Conservation (phyloP, 345 rosid genomes). For the Xanthoceras sorbifolium region DNA sequence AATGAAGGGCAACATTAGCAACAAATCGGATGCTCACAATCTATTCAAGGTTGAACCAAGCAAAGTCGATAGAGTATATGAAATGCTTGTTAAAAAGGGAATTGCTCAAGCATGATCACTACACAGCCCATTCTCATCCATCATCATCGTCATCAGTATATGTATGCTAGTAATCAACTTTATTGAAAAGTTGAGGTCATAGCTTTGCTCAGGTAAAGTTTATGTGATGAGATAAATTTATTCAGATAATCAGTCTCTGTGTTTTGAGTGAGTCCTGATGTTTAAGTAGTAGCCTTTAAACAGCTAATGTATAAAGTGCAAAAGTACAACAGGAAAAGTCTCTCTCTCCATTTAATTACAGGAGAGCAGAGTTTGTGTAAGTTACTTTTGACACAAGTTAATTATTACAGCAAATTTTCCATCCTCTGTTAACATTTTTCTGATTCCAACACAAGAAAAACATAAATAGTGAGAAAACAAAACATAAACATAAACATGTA, state of each 20-base stretch:
- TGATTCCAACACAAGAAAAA: no score
- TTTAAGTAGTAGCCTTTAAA: no score
- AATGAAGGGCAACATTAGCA: conserved; percentile 58
- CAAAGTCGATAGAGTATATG: conserved; percentile 83
- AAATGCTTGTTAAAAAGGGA: conserved; percentile 73
- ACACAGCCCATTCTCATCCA: background rate
- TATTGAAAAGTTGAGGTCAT: no score
- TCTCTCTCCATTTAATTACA: background rate
- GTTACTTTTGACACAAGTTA: background rate
- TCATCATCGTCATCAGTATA: background rate
- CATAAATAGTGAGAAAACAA: no score
- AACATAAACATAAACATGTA: no score
- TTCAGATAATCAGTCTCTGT: no score
- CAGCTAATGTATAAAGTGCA: conserved; percentile 16
- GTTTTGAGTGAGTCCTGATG: no score
- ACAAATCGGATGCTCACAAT: conserved; percentile 78
- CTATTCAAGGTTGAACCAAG: conserved; percentile 76
- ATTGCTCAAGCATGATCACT: conserved; percentile 43
- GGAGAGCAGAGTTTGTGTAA: background rate
- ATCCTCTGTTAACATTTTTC: no score
- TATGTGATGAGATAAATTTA: no score
- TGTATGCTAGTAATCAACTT: background rate
- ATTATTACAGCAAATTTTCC: no score
- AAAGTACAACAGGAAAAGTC: background rate
- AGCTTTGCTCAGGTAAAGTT: no score